Evolutionary conservation across 441 rosid genomes (phyloP).

Genomic region (Pelargonium citronellum): DNA sequence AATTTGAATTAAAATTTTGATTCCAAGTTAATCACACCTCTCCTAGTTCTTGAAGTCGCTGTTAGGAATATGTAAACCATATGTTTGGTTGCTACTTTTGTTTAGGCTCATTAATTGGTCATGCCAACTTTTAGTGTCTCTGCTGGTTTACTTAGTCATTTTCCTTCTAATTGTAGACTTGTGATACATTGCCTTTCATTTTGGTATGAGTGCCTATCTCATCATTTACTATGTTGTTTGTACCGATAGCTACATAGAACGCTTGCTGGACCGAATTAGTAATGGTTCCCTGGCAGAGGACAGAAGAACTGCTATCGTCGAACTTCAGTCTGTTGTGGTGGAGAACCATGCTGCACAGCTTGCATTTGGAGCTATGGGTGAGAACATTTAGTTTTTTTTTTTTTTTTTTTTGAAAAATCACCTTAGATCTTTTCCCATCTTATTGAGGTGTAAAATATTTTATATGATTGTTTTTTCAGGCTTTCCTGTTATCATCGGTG

Average conservation of each 20-base stretch:
- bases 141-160: background rate
- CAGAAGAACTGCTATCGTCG: slow-evolving; percentile 4
- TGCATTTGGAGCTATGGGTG: slow-evolving; percentile 6
- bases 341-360: slow-evolving; percentile 1
- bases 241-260: background rate
- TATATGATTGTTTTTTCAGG: slow-evolving; percentile 44
- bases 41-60: background rate
- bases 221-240: background rate
- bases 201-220: background rate
- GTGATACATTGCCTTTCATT: too few species aligned
- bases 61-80: background rate
- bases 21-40: background rate
- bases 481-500: slow-evolving; percentile 76
- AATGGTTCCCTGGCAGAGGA: slow-evolving; percentile 8
- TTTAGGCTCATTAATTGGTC: background rate
- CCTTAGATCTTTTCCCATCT: background rate
- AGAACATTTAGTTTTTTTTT: background rate
- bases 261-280: background rate
- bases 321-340: slow-evolving; percentile 8
- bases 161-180: background rate
- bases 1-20: background rate
- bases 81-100: background rate
- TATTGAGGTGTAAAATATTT: slow-evolving; percentile 7
- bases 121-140: background rate
- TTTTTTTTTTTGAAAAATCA: slow-evolving; percentile 14